phyloP scores from a whole-genome alignment of 176 grass and related monocot species.

The Oryza glaberrima region DNA sequence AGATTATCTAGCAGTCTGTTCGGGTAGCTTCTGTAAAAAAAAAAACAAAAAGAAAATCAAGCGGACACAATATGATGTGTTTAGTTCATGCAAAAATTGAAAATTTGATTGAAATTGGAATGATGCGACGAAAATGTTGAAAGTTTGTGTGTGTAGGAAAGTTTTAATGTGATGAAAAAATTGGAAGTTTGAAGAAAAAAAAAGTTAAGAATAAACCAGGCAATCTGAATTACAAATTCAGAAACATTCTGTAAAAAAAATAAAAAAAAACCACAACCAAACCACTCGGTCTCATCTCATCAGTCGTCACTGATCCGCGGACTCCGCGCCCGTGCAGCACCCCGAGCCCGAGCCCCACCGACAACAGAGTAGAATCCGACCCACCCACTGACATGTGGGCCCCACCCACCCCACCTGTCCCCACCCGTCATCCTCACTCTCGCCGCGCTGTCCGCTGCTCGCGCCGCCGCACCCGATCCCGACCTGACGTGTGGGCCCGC shows the following conservation, averaged over 20 bases:
- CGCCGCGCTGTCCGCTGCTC: slow-evolving; percentile 10
- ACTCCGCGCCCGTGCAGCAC: neutral
- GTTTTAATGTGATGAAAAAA: too few species aligned
- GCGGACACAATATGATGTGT: too few species aligned
- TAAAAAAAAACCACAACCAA: neutral
- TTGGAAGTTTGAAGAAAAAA: too few species aligned
- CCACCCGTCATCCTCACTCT: neutral
- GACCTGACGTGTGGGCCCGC: slow-evolving; percentile 28
- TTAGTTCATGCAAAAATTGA: too few species aligned
- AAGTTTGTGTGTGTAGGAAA: too few species aligned
- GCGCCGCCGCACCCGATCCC: slow-evolving; percentile 18
- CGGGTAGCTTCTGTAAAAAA: too few species aligned
- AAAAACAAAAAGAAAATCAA: too few species aligned
- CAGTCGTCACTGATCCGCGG: neutral
- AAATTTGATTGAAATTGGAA: too few species aligned
- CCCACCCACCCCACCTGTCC: neutral
- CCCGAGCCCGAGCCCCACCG: slow-evolving; percentile 22
- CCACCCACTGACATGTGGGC: neutral
- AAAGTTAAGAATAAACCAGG: too few species aligned
- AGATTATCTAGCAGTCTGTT: neutral
- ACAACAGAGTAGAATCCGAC: slow-evolving; percentile 16
- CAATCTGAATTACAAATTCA: neutral
- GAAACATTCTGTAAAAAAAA: neutral
- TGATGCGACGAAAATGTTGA: too few species aligned
- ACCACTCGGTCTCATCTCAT: neutral